Evolutionary conservation across 805 yeast species (phyloP), one percentile per base, ranked within the genome.

Genomic region (Pichia sporocuriosa): DNA sequence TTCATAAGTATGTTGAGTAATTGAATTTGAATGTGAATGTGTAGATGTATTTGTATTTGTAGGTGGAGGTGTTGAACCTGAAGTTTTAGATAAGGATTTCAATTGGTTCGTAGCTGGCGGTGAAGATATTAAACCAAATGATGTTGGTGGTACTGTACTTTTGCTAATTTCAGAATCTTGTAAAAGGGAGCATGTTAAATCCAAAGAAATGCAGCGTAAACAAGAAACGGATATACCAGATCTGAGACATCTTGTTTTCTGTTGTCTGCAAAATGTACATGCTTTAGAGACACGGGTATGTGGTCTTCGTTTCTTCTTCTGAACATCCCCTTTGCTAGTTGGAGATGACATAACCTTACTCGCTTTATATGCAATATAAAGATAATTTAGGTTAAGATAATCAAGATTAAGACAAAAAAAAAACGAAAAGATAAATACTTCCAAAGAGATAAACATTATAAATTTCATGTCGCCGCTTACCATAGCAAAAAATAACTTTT

Each of bases 261-360:
- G 44, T 26, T 36, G 43, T 24, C 50, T 38, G 31, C 50, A 47
- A 17, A 23, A 22, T 3, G 28, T 29, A 20, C 50, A 47, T 2
- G 50, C 50, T 17, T 42, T 45, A 13, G 46, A 34, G 8, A 31
- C 42, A 9, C 50, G 22, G 2, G 50, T 47, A 21, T 47, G 50
- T 5, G 40, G 42, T n/a, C 38, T 39, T 15, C 46, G 26, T 23
- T 41, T 16, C 25, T 23, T 40, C 26, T 34, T 46, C 20, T 31
- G 41, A 4, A 16, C 4, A 6, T 22, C 33, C 10, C 29, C 25
- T 4, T 30, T 5, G 24, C 17, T 25, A 7, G n/a, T 16, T 4
- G 22, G 30, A 16, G 39, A 37, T 34, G 29, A 29, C 10, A n/a
- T 6, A 26, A 11, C 15, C 7, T 6, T 12, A 26, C 15, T 6